Base-by-base conservation (phyloP, 257 asterid species). In the Solanum gracilifrons region DNA sequence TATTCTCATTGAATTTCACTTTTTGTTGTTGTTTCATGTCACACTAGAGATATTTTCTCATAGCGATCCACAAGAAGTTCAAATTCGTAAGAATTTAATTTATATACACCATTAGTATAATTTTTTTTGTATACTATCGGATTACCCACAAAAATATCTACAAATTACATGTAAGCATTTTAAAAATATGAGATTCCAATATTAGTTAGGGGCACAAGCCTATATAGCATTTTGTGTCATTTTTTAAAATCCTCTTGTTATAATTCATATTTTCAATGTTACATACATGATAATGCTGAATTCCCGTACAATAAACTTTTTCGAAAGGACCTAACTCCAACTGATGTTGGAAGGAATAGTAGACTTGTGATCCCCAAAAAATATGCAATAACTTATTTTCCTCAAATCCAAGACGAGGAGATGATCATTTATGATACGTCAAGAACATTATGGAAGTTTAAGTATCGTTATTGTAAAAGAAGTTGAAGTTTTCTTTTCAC, bases 401-500 rank as follows among this genome's bases (percentile, higher is more conserved):
- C 43, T 37, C 43, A 37, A 37, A 8, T 37, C 43, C 43, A 37
- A 37, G 43, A 37, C 8, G 11, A 37, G 43, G 12, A 37, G 43
- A 37, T 37, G 43, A 37, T 72, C 0, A 93, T 95, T 80, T 88
- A 85, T 2, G 96, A 94, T 12, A 85, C 87, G 7, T 83, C 62
- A 51, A 51, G n/a, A 51, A 51, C n/a, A 51, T 51, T 51, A 51
- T 51, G 62, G 62, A 92, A 90, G 71, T 93, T 94, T 29, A 88
- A 93, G 3, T 94, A 94, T 27, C 93, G 23, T 51, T 16, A 90
- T 36, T 96, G 98, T 90, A 97, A 93, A 36, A 94, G 96, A 36
- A 93, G n/a, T 51, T 1, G 1, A 51, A 51, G 9, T 51, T 51
- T 89, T 39, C 96, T 94, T 62, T 93, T 96, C 89, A 95, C 98